Base-by-base conservation (phyloP, 441 rosid species). In the Dalechampia spathulata region DNA sequence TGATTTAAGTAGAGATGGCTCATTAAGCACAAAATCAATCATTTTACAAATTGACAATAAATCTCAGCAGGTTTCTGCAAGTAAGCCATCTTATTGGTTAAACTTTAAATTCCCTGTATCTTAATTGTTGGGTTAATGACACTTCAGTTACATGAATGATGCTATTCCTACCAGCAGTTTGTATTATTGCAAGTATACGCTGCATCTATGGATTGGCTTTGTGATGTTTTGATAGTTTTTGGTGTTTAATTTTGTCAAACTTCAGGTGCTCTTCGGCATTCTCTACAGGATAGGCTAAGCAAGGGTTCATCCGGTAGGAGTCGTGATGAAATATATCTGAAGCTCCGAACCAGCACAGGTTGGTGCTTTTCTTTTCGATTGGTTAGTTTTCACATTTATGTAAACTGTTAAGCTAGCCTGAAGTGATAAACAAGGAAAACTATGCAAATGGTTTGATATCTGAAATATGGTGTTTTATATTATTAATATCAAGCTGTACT, bases 261-360 rank as follows among this genome's bases (percentile, higher is more conserved):
- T n/a, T 27, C 65, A 91, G 98, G 95, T 83, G 90, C 93, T 62
- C 81, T 91, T 67, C 79, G 96, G 65, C 98, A 75, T 78, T 85
- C 95, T 58, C 74, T 91, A 34, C 96, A 91, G 72, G 94, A 81
- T 63, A 79, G 93, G 66, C 84, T 91, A 67, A 86, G 95, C 78
- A 89, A 87, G 67, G 85, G 89, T 62, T 77, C 86, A 20, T 75
- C 91, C 4, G 94, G 96, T 61, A 84, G 75, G 77, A 64, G 72
- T 67, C 90, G 83, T 37, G 96, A 91, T 75, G 93, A 91, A 75
- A 91, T 91, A 63, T 62, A 83, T 70, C 65, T 91, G 52, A 88
- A 86, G 66, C 86, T 91, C 61, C 82, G 87, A 46, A 86, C 98
- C 15, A 83, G 96, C 67, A 82, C 98, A 68, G 95, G 98, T 83